phyloP scores from a whole-genome alignment of 805 yeast species.

The Wilhelminamyces savonicus region DNA sequence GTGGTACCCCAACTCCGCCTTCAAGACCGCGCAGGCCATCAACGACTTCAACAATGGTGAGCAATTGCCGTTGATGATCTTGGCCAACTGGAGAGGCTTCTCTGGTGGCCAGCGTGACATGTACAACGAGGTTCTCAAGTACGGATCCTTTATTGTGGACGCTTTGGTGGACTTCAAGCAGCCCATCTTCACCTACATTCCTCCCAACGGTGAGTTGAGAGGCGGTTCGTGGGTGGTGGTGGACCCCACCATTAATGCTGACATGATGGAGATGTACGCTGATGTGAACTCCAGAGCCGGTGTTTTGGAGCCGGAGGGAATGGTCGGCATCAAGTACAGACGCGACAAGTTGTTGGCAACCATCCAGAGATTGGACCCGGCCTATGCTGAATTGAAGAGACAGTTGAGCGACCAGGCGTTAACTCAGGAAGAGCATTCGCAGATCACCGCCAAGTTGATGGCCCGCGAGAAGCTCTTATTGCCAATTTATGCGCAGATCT shows the following conservation, averaged over 20 bases:
- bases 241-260: constrained; percentile 94
- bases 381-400: constrained; percentile 61
- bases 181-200: constrained; percentile 94
- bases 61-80: constrained; percentile 91
- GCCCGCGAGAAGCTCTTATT: constrained; percentile 74
- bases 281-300: constrained; percentile 95
- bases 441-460: constrained; percentile 56
- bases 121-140: constrained; percentile 97
- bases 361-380: constrained; percentile 82
- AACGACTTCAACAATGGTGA: constrained; percentile 98
- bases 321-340: constrained; percentile 97
- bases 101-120: constrained; percentile 99
- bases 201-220: constrained; percentile 97
- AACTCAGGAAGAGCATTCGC: constrained; percentile 59
- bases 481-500: constrained; percentile 87
- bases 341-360: constrained; percentile 87
- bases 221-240: constrained; percentile 99
- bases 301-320: constrained; percentile 97
- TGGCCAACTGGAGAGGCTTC: constrained; percentile 99
- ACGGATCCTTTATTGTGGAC: constrained; percentile 95
- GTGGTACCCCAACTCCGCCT: constrained; percentile 99
- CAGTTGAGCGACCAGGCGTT: constrained; percentile 49
- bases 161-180: constrained; percentile 94
- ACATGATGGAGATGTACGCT: constrained; percentile 99
- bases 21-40: constrained; percentile 98